Base-by-base conservation (phyloP, 2,329 filamentous ascomycete genomes). In the Penicillium sp. region DNA sequence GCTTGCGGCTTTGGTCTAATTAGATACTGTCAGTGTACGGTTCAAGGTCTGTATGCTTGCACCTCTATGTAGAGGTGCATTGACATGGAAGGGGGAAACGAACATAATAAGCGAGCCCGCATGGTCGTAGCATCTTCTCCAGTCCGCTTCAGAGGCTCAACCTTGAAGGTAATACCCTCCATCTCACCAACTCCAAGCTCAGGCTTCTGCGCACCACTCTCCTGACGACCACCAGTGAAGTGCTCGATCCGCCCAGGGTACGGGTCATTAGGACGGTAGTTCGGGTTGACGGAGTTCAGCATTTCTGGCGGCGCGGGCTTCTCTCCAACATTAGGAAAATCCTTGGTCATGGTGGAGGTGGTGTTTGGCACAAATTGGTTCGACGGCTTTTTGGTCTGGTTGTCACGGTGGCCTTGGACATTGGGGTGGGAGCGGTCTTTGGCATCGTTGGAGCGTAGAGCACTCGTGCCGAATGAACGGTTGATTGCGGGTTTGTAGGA, bases 1-100 rank as follows among this genome's bases (percentile, higher is more conserved):
- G 87, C 78, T 99, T 99, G 67, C 94, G 89, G 75, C 89, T 94
- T 79, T 99, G 94, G 80, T 99, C 93, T 97, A 68, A 20, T 27
- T 20, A 5, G 11, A 8, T n/a, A 4, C 1, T 53, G n/a, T 54
- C 18, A 40, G 31, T 44, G 2, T 26, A 44, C 26, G 7, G 20
- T 20, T n/a, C 18, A n/a, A 23, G 12, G 27, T 22, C 4, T n/a
- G 12, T 47, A 23, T 22, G n/a, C 8, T 9, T 47, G 27, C 20
- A 15, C 15, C 27, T 22, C 18, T n/a, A n/a, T 12, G 18, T 9
- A 1, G 9, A 23, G 29, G 15, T 23, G 18, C 15, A 29, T 27
- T 20, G 26, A 47, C 9, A 22, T 2, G 12, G 15, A n/a, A 44
- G 26, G 49, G 33, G 45, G 50, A 5, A 58, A 77, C 77, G 58